Conservation (phyloP, 108 stramenopile genomes). For the Nitzschia palea region DNA sequence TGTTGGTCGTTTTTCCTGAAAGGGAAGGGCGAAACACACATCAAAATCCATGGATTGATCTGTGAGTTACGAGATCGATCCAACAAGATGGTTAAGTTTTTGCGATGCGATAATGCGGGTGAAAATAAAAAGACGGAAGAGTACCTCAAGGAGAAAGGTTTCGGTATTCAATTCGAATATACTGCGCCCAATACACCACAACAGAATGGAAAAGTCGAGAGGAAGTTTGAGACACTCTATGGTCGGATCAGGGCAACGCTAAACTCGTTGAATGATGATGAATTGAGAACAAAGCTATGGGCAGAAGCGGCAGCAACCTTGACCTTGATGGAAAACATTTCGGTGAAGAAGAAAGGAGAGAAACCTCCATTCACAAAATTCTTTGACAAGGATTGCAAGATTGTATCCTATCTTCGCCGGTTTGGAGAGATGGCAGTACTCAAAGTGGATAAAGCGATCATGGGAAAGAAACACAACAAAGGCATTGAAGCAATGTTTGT, state of each 20-base stretch:
- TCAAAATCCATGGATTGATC: neutral
- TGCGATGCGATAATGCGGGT: constrained; percentile 29
- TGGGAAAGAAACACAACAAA: neutral
- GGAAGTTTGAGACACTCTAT: constrained; percentile 13
- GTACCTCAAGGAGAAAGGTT: neutral
- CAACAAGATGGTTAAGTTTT: neutral
- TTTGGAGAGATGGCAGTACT: constrained; percentile 5
- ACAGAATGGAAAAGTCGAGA: constrained; percentile 25
- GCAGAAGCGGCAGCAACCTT: neutral
- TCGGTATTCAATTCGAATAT: constrained; percentile 19
- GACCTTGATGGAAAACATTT: neutral
- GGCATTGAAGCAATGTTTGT: neutral
- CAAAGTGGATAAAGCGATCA: too few species aligned
- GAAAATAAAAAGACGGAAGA: constrained; percentile 16
- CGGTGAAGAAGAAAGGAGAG: neutral
- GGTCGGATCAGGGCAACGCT: neutral
- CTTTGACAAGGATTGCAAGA: neutral
- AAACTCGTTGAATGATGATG: neutral
- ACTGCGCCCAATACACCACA: constrained; percentile 32
- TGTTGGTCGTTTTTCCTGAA: neutral
- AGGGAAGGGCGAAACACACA: constrained; percentile 5
- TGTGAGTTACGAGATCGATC: neutral
- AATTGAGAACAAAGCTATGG: neutral
- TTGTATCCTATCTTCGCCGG: neutral
- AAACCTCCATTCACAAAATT: neutral